Evolutionary conservation across 441 rosid species (phyloP).

Genomic region (Corymbia citriodora): DNA sequence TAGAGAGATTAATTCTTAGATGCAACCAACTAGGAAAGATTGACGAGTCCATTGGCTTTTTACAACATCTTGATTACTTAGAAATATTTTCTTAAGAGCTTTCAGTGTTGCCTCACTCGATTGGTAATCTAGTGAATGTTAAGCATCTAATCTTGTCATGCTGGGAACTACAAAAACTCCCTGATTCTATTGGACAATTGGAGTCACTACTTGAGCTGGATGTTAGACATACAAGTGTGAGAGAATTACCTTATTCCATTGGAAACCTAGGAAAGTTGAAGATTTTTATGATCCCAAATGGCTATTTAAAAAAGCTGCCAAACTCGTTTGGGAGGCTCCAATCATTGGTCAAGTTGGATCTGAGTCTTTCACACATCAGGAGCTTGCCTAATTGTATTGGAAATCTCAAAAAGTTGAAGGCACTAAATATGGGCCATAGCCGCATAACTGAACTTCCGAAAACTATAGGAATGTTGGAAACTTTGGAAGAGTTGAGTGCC

Average conservation of each 20-base stretch:
- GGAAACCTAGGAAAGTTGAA: neutral
- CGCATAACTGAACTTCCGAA: neutral
- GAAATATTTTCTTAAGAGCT: neutral
- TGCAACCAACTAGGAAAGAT: no score
- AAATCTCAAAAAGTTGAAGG: neutral
- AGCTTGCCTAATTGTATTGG: neutral
- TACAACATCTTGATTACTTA: no score
- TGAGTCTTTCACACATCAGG: fast-evolving
- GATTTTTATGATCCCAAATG: neutral
- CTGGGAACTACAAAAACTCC: neutral
- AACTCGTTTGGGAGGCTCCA: neutral
- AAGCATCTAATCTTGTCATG: neutral
- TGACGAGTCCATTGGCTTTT: fast-evolving
- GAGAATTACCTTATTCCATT: neutral
- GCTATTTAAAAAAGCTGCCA: neutral
- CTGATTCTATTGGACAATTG: neutral
- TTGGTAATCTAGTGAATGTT: neutral
- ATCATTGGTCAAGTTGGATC: neutral
- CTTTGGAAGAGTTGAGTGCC: neutral
- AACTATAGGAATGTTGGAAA: neutral
- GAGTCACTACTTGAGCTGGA: neutral
- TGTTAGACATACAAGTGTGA: fast-evolving
- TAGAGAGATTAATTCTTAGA: no score
- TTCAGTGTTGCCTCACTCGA: neutral
- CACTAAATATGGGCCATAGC: neutral